Conservation (phyloP, 345 rosid genomes). For the Triadica sebifera region DNA sequence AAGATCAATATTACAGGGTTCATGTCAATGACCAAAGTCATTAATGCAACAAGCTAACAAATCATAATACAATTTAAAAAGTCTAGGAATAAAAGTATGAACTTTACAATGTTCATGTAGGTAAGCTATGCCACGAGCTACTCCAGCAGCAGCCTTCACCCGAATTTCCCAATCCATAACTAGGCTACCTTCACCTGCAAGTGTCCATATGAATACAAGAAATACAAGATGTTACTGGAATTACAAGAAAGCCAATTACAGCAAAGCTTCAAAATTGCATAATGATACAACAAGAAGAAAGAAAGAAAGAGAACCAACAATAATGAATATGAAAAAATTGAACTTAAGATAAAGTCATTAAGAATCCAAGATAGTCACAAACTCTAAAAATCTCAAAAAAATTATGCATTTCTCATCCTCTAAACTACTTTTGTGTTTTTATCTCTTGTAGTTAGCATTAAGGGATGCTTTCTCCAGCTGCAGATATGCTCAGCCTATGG, state of each 20-base stretch:
- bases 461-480: too few species aligned
- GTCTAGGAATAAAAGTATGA: constrained; percentile 19
- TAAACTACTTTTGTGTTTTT: neutral
- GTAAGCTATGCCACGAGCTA: constrained; percentile 97
- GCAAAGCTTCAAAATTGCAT: constrained; percentile 5
- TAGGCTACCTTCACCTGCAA: constrained; percentile 65
- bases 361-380: neutral
- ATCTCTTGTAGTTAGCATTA: too few species aligned
- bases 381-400: neutral
- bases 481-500: too few species aligned
- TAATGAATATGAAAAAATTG: neutral
- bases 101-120: constrained; percentile 95
- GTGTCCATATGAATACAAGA: constrained; percentile 10
- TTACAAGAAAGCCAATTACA: neutral
- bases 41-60: neutral
- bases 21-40: neutral
- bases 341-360: neutral
- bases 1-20: neutral
- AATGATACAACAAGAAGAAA: neutral
- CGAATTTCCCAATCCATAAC: constrained; percentile 85
- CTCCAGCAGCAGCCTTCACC: constrained; percentile 88
- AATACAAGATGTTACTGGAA: neutral
- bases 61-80: neutral
- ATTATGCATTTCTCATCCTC: neutral
- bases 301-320: neutral